phyloP scores from a whole-genome alignment of 2,329 filamentous ascomycete species.

The Colletotrichum sp. region DNA sequence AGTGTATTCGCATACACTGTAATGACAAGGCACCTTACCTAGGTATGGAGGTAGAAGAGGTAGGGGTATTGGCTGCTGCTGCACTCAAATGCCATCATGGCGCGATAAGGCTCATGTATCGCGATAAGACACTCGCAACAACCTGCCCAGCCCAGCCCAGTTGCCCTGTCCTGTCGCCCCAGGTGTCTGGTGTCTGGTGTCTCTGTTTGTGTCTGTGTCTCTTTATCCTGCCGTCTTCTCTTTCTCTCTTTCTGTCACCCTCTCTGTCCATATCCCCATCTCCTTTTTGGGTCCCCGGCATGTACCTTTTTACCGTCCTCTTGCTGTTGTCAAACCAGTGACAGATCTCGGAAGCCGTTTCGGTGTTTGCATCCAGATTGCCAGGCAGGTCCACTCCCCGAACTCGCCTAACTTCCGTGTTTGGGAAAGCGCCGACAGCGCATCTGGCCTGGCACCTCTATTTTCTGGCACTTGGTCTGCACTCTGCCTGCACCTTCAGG shows the following conservation, averaged over 20 bases:
- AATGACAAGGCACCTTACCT: background rate
- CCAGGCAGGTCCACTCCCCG: slow-evolving; percentile 2
- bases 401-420: slow-evolving; percentile 15
- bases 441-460: background rate
- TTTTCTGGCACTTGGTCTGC: background rate
- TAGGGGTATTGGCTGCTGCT: slow-evolving; percentile 15
- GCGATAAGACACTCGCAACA: slow-evolving; percentile 11
- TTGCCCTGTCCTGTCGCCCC: background rate
- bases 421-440: slow-evolving; percentile 4
- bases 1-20: too few relatives aligned
- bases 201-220: background rate
- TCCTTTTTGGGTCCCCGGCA: background rate
- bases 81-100: slow-evolving; percentile 20
- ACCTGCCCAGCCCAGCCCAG: background rate
- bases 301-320: background rate
- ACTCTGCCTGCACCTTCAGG: background rate
- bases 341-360: background rate
- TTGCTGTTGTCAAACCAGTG: background rate
- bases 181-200: background rate
- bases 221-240: background rate
- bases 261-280: background rate
- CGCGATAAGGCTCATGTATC: slow-evolving; percentile 23
- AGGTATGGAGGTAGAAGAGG: background rate
- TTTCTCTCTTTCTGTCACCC: background rate
- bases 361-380: slow-evolving; percentile 8